phyloP scores from a whole-genome alignment of 140 eudicot genomes.

The Erigeron philadelphicus region DNA sequence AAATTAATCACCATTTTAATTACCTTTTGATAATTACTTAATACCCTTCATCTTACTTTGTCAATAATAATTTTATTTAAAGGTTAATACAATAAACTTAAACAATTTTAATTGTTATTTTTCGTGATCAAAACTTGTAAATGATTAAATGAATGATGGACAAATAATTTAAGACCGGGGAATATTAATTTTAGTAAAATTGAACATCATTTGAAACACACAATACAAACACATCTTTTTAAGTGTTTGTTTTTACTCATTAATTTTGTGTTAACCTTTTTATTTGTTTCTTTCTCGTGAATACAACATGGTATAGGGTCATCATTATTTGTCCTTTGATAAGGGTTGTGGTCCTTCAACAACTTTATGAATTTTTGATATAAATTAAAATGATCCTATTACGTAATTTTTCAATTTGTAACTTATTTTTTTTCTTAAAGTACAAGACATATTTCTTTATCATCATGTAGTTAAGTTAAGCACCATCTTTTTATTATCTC shows the following conservation, averaged over 20 bases:
- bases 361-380: neutral
- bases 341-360: constrained; percentile 27
- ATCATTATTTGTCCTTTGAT: constrained; percentile 22
- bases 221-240: neutral
- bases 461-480: no score
- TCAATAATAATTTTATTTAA: no score
- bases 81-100: no score
- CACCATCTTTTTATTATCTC: no score
- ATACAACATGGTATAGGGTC: constrained; percentile 23
- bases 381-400: neutral
- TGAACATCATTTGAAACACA: neutral
- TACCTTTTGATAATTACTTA: no score
- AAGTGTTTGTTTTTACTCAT: constrained; percentile 12
- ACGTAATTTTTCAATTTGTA: neutral
- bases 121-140: no score
- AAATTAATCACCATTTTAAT: no score
- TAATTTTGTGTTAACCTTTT: constrained; percentile 23
- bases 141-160: no score
- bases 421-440: neutral
- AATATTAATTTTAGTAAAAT: neutral
- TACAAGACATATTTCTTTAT: no score
- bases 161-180: neutral
- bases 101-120: no score
- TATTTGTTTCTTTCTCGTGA: constrained; percentile 20
- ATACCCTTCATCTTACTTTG: no score